These are phyloP conservation scores for Elaeagnus macrophylla DNA, from an alignment of 306 rosid species.

Conservation along the genomic window DNA sequence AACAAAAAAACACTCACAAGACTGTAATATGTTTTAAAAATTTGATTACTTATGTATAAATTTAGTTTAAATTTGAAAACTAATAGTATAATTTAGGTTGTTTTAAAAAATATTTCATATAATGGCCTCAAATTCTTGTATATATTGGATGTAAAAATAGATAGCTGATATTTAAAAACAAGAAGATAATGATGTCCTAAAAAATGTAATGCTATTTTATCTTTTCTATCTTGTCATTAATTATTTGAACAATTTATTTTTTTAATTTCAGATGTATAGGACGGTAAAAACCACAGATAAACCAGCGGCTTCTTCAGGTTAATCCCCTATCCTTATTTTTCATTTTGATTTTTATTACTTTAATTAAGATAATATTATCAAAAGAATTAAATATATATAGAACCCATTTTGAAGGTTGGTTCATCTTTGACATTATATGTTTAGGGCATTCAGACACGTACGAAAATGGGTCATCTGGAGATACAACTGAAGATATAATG, in stretches of 20 bases:
- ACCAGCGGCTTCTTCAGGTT: conserved; percentile 88
- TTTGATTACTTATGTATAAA: no score
- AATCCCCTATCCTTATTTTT: background rate
- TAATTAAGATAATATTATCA: background rate
- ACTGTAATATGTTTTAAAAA: no score
- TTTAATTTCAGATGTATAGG: conserved; percentile 71
- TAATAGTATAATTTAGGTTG: no score
- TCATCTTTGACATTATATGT: background rate
- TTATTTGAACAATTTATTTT: background rate
- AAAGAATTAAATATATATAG: background rate
- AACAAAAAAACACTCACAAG: no score
- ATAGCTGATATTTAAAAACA: no score
- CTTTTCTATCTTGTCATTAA: background rate
- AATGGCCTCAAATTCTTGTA: no score
- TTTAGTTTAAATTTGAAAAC: no score
- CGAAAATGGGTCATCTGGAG: conserved; percentile 89
- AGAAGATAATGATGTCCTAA: no score
- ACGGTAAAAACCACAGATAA: conserved; percentile 91
- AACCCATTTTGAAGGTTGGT: background rate
- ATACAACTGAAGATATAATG: conserved; percentile 70
- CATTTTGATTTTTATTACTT: background rate
- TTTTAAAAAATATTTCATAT: no score
- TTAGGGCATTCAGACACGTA: conserved; percentile 68
- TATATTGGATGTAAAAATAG: no score
- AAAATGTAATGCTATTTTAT: no score